Base-by-base conservation (phyloP, 768 basidiomycete genomes). In the Favolaschia claudopus region DNA sequence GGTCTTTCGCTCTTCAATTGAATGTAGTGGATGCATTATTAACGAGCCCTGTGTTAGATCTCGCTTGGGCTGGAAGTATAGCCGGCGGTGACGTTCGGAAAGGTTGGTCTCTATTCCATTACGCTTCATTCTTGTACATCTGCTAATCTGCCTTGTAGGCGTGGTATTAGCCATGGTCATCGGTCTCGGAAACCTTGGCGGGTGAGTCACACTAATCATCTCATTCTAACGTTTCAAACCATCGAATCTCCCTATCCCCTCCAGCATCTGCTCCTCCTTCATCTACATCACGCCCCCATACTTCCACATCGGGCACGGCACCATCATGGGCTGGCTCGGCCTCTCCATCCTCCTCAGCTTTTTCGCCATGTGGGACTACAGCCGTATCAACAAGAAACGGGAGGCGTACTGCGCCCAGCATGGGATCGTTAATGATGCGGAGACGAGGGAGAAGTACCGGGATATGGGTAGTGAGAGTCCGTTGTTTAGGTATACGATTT, bases 391-490 rank as follows among this genome's bases (percentile, higher is more conserved):
- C 63, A 78, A 75, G 56, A 58, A 69, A 57, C 82, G 79, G 44
- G 74, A 77, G 31, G 74, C 69, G n/a, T 62, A 72, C n/a, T 82
- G 82, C 52, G 70, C 56, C 4, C 66, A 71, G 4, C 70, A 72
- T 54, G 74, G 73, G 3, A 79, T 83, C 52, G n/a, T n/a, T n/a
- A n/a, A n/a, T n/a, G 72, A 69, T 9, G 70, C 72, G 19, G 68
- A 64, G 34, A 67, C 56, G 47, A 67, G 58, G 47, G 71, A 72
- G 1, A 71, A 79, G 43, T 82, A 77, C 59, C 66, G 67, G 38
- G 69, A 84, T 9, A 71, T 82, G 71, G 82, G 79, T 17, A 81
- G 83, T 49, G 66, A 72, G 32, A 82, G 79, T 56, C 82, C 82
- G 44, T 70, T 83, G n/a, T 83, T 78, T 67, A 71, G 78, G 74